A percentile compares a stretch with the other conserved stretches of the same genome.
Evolutionary conservation across 2,329 filamentous ascomycete species (phyloP).

Genomic region (Didymellaceae sp.): DNA sequence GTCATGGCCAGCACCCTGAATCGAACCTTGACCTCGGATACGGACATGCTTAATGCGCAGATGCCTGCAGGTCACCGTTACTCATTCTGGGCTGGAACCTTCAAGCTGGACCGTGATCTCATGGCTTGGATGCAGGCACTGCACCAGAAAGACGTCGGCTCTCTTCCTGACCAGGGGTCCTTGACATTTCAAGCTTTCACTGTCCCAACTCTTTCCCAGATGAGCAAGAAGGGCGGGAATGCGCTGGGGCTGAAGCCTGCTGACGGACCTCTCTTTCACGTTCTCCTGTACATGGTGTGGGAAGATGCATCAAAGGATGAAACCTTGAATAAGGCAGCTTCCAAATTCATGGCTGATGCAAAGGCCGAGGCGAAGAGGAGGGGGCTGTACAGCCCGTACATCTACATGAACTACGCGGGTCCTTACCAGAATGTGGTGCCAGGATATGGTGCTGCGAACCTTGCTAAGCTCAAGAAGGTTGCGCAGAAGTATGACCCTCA

Average conservation of each 20-base stretch:
- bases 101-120: slow-evolving; percentile 28
- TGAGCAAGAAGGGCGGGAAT: slow-evolving; percentile 32
- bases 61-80: slow-evolving; percentile 43
- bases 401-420: slow-evolving; percentile 58
- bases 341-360: slow-evolving; percentile 18
- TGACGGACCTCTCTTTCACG: slow-evolving; percentile 25
- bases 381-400: slow-evolving; percentile 31
- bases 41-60: slow-evolving; percentile 42
- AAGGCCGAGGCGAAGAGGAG: slow-evolving; percentile 22
- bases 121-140: slow-evolving; percentile 25
- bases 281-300: slow-evolving; percentile 30
- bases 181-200: slow-evolving; percentile 23
- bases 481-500: slow-evolving; percentile 31
- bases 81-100: slow-evolving; percentile 34
- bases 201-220: slow-evolving; percentile 17
- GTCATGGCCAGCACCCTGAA: slow-evolving; percentile 19
- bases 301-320: slow-evolving; percentile 24
- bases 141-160: slow-evolving; percentile 21
- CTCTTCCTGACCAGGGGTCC: slow-evolving; percentile 7
- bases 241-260: slow-evolving; percentile 24
- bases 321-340: slow-evolving; percentile 15
- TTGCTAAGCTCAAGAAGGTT: slow-evolving; percentile 27
- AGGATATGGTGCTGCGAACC: slow-evolving; percentile 51
- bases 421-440: slow-evolving; percentile 52
- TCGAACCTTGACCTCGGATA: slow-evolving; percentile 26